phyloP scores from a whole-genome alignment of 2,329 filamentous ascomycete species.

The Coniosporium tulheliwenetii region DNA sequence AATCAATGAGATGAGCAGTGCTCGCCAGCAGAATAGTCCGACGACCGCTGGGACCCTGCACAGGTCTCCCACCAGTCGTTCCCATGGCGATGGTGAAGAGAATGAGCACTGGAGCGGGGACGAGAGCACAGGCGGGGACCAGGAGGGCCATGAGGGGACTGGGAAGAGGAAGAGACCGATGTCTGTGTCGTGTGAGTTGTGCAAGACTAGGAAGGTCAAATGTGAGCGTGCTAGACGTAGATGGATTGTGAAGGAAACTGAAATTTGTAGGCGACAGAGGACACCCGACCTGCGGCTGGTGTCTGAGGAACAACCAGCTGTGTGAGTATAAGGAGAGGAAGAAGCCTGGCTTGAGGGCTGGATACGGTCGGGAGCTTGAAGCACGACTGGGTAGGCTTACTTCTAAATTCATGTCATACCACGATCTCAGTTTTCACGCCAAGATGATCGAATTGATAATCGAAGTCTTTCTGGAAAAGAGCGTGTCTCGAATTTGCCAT shows the following conservation, averaged over 20 bases:
- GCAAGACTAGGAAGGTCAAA: constrained; percentile 64
- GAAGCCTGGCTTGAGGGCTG: constrained; percentile 47
- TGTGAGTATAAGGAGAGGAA: constrained; percentile 58
- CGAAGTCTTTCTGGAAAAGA: too few relatives aligned
- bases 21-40: too few relatives aligned
- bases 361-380: constrained; percentile 48
- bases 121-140: constrained; percentile 16
- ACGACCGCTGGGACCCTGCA: too few relatives aligned
- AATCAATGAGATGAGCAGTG: too few relatives aligned
- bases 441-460: too few relatives aligned
- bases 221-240: constrained; percentile 7
- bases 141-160: constrained; percentile 17
- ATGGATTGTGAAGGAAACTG: constrained; percentile 43
- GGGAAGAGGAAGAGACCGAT: constrained; percentile 34
- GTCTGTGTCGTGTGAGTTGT: constrained; percentile 51
- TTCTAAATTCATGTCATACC: too few relatives aligned
- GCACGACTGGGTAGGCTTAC: constrained; percentile 31
- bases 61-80: too few relatives aligned
- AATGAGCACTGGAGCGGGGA: constrained; percentile 23
- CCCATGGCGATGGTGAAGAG: constrained; percentile 5
- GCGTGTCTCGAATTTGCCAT: too few relatives aligned
- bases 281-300: constrained; percentile 63
- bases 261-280: constrained; percentile 56
- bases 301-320: constrained; percentile 46
- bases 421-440: too few relatives aligned